phyloP scores from a whole-genome alignment of 2,329 filamentous ascomycete genomes.

The Fusarium sp. region DNA sequence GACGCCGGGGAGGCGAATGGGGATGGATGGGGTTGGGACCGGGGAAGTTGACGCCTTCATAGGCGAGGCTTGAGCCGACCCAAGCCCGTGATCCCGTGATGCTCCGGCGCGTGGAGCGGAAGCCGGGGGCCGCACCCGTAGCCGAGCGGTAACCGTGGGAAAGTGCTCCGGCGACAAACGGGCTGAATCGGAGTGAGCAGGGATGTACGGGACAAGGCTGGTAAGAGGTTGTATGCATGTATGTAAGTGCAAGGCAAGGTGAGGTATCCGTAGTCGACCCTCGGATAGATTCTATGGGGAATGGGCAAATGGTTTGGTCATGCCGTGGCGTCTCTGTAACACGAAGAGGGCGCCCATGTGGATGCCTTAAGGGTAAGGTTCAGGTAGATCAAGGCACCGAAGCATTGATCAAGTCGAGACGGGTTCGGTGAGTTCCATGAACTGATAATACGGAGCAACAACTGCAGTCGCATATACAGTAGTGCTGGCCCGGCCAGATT shows the following conservation, averaged over 20 bases:
- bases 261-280: no score
- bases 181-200: constrained; percentile 46
- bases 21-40: constrained; percentile 36
- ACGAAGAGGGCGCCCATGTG: constrained; percentile 14
- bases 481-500: constrained; percentile 11
- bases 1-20: constrained; percentile 29
- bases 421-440: constrained; percentile 33
- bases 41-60: constrained; percentile 33
- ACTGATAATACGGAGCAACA: constrained; percentile 29
- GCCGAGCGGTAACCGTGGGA: constrained; percentile 46
- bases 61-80: constrained; percentile 46
- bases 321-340: constrained; percentile 25
- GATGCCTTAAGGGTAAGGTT: constrained; percentile 8
- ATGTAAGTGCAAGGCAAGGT: no score
- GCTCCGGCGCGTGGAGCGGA: constrained; percentile 49
- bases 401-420: constrained; percentile 10
- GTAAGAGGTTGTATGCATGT: constrained; percentile 21
- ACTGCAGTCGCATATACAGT: constrained; percentile 5
- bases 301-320: constrained; percentile 9
- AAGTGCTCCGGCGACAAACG: constrained; percentile 40
- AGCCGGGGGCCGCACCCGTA: constrained; percentile 44
- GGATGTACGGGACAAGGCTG: constrained; percentile 36
- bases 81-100: constrained; percentile 51
- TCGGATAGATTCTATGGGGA: constrained; percentile 16
- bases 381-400: constrained; percentile 3